phyloP scores from a whole-genome alignment of 1,139 yeast genomes.

The Candida tunisiensis region DNA sequence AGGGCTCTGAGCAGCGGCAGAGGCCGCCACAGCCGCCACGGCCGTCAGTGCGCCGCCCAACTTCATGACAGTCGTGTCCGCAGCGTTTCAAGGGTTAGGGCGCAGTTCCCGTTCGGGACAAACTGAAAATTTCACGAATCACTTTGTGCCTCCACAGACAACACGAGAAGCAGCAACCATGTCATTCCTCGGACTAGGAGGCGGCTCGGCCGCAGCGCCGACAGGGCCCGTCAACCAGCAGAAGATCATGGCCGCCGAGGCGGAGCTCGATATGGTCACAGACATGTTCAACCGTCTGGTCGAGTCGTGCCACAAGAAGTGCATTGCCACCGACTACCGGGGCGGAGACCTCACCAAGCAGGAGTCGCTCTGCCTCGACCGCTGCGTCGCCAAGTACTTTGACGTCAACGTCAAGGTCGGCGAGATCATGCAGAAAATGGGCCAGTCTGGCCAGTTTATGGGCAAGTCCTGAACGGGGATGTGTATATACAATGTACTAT shows the following conservation, averaged over 20 bases:
- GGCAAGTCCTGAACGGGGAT: not conserved
- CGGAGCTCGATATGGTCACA: conserved; percentile 89
- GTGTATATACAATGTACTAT: not conserved
- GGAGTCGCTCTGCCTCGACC: conserved; percentile 85
- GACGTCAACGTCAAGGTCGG: conserved; percentile 95
- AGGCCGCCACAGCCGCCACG: too few relatives aligned
- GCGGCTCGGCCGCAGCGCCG: conserved; percentile 18
- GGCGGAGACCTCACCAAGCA: conserved; percentile 71
- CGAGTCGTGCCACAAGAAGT: conserved; percentile 79
- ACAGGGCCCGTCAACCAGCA: conserved; percentile 20
- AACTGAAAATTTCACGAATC: too few relatives aligned
- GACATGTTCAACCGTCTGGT: conserved; percentile 86
- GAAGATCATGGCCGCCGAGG: conserved; percentile 57
- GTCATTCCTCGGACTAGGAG: conserved; percentile 84
- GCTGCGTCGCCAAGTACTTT: conserved; percentile 95
- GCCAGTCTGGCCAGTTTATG: conserved; percentile 16
- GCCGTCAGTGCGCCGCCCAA: too few relatives aligned
- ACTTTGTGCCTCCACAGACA: not conserved
- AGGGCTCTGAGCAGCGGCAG: too few relatives aligned
- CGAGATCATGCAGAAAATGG: conserved; percentile 63
- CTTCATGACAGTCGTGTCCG: too few relatives aligned
- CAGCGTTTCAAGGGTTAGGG: too few relatives aligned
- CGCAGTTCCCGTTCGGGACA: too few relatives aligned
- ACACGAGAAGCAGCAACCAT: conserved; percentile 15
- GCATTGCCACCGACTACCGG: conserved; percentile 48